Base-by-base conservation (phyloP, 306 rosid genomes). In the Dalbergia cultrata region DNA sequence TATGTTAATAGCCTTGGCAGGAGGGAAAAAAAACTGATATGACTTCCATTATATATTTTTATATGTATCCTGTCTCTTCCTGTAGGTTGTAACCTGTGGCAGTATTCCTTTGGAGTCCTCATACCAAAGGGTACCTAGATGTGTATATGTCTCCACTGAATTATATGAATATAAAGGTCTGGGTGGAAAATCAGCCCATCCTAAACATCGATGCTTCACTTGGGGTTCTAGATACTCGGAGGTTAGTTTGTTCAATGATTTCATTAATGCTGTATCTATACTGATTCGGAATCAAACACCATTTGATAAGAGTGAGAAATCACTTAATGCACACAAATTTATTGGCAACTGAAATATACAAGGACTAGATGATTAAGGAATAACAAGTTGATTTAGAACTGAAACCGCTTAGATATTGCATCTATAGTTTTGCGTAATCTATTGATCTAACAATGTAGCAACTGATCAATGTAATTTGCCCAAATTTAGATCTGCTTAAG, bases 11-110 rank as follows among this genome's bases (percentile, higher is more conserved):
- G 21, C 64, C 49, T 68, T 54, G 12, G 9, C 13, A 19, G 67
- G 35, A 22, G 47, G 52, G 31, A 54, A 62, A 74, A 22, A 37
- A 35, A 56, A 33, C 37, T 82, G 67, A 10, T 35, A 37, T 22
- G 49, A 10, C 18, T 61, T 50, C 59, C 17, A 3, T 7, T 17
- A 17, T 35, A 31, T 54, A 26, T 74, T 22, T 65, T 73, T 50
- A 83, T 63, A 63, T 68, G 34, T 72, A 31, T 64, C 34, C 10
- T 80, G 16, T 50, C 77, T 50, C 82, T 81, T 76, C 76, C 10
- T 86, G 90, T 83, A 96, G 99, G 97, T 96, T 76, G 99, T 96
- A 72, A 96, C 99, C 26, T 96, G 99, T 72, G 98, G 99, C 77
- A 96, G 99, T 78, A 96, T 96, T 85, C 97, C 99, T 70, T 73